Evolutionary conservation across 257 asterid species (phyloP).

Genomic region (Catharanthus roseus): DNA sequence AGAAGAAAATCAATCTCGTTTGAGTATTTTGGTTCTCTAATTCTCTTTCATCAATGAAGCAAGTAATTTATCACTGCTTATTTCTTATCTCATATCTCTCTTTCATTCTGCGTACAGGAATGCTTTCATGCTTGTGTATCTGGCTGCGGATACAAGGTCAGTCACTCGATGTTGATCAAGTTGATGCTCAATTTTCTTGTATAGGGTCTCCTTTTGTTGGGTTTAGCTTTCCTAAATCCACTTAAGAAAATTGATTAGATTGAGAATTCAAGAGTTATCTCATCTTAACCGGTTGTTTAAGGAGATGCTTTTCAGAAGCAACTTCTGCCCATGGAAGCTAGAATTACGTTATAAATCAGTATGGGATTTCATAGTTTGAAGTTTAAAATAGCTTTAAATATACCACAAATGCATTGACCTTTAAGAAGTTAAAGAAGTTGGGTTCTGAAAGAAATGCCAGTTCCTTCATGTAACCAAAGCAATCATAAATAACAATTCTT

Average conservation of each 20-base stretch:
- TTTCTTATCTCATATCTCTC: constrained; percentile 4
- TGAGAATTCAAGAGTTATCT: background rate
- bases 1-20: background rate
- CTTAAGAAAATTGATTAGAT: background rate
- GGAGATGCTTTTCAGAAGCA: background rate
- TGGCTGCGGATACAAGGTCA: constrained; percentile 77
- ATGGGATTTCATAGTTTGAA: background rate
- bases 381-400: background rate
- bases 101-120: constrained; percentile 36
- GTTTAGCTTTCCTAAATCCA: background rate
- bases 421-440: background rate
- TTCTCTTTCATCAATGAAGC: background rate
- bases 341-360: background rate
- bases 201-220: background rate
- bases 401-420: background rate
- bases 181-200: background rate
- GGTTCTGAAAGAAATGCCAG: background rate
- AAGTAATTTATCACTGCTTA: background rate
- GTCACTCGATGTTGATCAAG: constrained; percentile 19
- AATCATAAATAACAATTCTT: background rate
- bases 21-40: background rate
- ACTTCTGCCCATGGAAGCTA: background rate
- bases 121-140: constrained; percentile 74
- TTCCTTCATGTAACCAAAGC: background rate
- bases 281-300: background rate